A percentile compares a stretch with the other conserved stretches of the same genome.
Evolutionary conservation across 148 eudicot species (phyloP).

Genomic region (Heliosperma pusillum): DNA sequence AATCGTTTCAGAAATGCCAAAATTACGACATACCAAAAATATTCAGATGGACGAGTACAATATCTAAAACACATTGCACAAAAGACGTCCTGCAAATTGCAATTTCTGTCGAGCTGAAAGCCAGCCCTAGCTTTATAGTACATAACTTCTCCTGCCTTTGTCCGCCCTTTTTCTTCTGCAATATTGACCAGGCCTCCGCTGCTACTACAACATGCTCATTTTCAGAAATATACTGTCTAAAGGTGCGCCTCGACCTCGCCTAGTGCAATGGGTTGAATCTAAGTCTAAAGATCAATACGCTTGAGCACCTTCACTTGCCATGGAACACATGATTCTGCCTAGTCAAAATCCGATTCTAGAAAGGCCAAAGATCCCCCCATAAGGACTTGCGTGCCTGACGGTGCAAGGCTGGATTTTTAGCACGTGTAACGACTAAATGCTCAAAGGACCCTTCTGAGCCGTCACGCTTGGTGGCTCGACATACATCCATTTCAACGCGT

Average conservation of each 20-base stretch:
- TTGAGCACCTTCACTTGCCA: constrained; percentile 3
- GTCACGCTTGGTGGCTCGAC: constrained; percentile 62
- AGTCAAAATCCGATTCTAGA: constrained; percentile 22
- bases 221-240: background rate
- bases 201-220: background rate
- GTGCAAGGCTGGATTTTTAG: constrained; percentile 70
- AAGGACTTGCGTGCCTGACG: constrained; percentile 75
- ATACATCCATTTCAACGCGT: constrained; percentile 70
- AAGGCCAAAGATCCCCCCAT: constrained; percentile 97
- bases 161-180: background rate
- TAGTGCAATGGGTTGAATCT: background rate
- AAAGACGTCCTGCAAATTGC: background rate
- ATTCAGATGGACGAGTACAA: background rate
- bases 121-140: constrained; percentile 5
- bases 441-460: constrained; percentile 84
- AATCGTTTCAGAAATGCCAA: background rate
- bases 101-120: background rate
- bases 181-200: background rate
- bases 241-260: background rate
- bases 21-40: background rate
- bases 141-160: background rate
- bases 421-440: constrained; percentile 55
- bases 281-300: background rate
- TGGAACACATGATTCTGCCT: constrained; percentile 5
- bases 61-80: background rate